phyloP scores from a whole-genome alignment of 305 asterid genomes.

The Ilex paraguariensis region DNA sequence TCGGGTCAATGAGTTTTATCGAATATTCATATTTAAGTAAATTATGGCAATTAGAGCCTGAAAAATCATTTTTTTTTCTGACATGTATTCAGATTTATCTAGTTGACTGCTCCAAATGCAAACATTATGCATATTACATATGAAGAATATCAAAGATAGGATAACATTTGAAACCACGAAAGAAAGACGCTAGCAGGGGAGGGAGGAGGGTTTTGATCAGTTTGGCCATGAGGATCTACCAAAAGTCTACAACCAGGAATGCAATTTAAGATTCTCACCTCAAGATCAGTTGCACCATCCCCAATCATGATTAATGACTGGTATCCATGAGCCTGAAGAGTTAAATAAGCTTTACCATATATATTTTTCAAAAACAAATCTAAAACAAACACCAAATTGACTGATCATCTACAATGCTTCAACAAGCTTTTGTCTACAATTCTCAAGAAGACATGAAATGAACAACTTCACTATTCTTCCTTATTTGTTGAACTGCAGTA shows the following conservation, averaged over 20 bases:
- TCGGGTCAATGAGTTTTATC: too few species aligned
- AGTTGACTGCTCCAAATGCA: too few species aligned
- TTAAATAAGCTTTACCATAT: not conserved
- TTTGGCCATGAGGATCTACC: too few species aligned
- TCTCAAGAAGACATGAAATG: conserved; percentile 2
- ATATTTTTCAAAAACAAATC: too few species aligned
- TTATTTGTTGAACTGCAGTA: conserved; percentile 68
- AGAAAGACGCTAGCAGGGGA: not conserved
- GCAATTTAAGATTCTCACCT: conserved; percentile 38
- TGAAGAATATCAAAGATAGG: too few species aligned
- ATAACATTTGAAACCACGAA: too few species aligned
- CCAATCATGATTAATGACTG: conserved; percentile 89
- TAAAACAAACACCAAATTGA: too few species aligned
- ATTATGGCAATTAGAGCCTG: too few species aligned
- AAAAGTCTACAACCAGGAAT: not conserved
- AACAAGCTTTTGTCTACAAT: not conserved
- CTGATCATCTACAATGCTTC: not conserved
- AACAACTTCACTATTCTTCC: conserved; percentile 46
- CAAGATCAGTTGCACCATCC: conserved; percentile 98
- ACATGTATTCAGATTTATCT: too few species aligned
- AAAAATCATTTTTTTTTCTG: too few species aligned
- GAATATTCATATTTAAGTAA: too few species aligned
- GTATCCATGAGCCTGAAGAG: conserved; percentile 56
- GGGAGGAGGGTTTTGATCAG: not conserved
- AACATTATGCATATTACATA: too few species aligned